These are phyloP conservation scores for Blastobotrys petasosporus DNA, from an alignment of 1,139 yeast species.

Conservation along the genomic window DNA sequence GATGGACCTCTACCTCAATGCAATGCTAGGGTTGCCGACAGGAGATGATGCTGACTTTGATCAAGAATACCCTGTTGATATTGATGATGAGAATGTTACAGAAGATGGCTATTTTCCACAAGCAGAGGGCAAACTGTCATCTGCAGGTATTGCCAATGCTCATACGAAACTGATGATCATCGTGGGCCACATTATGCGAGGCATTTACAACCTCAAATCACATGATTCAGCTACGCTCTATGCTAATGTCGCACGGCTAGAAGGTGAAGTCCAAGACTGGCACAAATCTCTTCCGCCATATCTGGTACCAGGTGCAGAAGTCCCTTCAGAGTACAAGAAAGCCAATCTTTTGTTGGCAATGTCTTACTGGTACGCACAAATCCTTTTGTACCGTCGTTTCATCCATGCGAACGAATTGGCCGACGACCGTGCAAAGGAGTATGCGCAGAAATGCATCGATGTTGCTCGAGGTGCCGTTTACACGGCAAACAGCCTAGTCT, in stretches of 20 bases:
- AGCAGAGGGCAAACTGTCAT: slow-evolving; percentile 45
- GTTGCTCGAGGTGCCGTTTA: slow-evolving; percentile 82
- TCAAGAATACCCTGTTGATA: slow-evolving; percentile 77
- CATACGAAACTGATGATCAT: slow-evolving; percentile 69
- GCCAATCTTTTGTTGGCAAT: slow-evolving; percentile 75
- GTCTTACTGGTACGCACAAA: slow-evolving; percentile 76
- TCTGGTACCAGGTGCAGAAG: slow-evolving; percentile 60
- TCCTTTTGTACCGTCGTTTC: slow-evolving; percentile 83
- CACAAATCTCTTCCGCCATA: slow-evolving; percentile 64
- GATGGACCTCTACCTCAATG: slow-evolving; percentile 86
- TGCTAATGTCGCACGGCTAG: slow-evolving; percentile 65
- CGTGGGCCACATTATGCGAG: slow-evolving; percentile 50
- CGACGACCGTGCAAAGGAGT: slow-evolving; percentile 53
- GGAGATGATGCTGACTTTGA: slow-evolving; percentile 74
- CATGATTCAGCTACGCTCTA: slow-evolving; percentile 29
- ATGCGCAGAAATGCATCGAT: slow-evolving; percentile 58
- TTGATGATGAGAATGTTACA: slow-evolving; percentile 84
- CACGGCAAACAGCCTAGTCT: slow-evolving; percentile 76
- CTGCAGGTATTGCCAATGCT: slow-evolving; percentile 78
- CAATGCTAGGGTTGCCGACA: slow-evolving; percentile 82
- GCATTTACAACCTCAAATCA: slow-evolving; percentile 36
- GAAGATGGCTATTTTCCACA: slow-evolving; percentile 44
- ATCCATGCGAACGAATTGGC: slow-evolving; percentile 64
- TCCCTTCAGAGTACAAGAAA: slow-evolving; percentile 61
- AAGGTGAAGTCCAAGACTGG: slow-evolving; percentile 71